A percentile compares a stretch with the other conserved stretches of the same genome.
Conservation (phyloP, 805 yeast species). For the Blastobotrys parvus region DNA sequence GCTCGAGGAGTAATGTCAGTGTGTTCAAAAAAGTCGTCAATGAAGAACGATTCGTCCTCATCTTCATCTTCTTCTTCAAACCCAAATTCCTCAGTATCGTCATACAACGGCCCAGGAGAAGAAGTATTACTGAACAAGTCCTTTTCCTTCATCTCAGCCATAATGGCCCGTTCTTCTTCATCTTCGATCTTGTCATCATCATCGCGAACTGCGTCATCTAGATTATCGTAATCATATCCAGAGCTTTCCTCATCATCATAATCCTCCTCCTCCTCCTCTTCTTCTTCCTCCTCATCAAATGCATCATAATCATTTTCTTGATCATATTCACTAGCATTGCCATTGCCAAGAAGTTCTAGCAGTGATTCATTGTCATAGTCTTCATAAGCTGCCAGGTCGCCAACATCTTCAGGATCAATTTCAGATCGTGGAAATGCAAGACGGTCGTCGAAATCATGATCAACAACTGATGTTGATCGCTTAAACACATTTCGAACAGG, state of each 20-base stretch:
- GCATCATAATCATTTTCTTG: not conserved
- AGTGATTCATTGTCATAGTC: constrained; percentile 15
- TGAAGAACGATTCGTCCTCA: constrained; percentile 22
- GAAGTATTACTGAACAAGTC: constrained; percentile 12
- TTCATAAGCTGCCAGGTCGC: constrained; percentile 13
- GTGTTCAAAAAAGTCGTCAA: constrained; percentile 20
- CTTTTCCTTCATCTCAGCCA: constrained; percentile 20
- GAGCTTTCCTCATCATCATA: constrained; percentile 42
- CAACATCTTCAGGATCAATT: constrained; percentile 52
- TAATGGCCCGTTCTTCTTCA: constrained; percentile 34
- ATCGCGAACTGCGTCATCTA: constrained; percentile 28
- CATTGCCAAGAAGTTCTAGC: constrained; percentile 18
- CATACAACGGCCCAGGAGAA: constrained; percentile 19
- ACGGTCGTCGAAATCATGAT: constrained; percentile 33
- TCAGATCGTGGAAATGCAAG: constrained; percentile 37
- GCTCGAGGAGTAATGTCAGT: constrained; percentile 10
- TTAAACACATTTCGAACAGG: constrained; percentile 26
- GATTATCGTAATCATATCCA: constrained; percentile 7
- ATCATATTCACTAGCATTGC: constrained; percentile 14
- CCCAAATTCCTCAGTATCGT: constrained; percentile 10
- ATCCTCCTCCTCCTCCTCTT: constrained; percentile 27
- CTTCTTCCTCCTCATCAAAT: constrained; percentile 48
- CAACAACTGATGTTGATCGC: constrained; percentile 4
- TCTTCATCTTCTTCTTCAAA: constrained; percentile 22
- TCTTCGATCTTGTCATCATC: constrained; percentile 31